Conservation (phyloP, 805 yeast genomes). For the Debaryomyces tyrocola region DNA sequence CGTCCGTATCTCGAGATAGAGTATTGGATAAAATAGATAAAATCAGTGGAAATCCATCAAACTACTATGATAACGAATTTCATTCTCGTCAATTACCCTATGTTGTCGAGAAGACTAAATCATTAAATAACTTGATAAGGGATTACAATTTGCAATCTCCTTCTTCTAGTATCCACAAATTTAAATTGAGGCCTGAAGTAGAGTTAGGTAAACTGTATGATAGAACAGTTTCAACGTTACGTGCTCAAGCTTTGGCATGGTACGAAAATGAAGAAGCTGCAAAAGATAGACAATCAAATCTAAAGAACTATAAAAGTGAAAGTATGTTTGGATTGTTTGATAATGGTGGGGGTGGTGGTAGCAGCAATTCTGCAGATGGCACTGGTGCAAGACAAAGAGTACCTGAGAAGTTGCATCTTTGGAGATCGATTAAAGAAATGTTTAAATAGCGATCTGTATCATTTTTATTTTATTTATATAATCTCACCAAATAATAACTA, state of each 20-base stretch:
- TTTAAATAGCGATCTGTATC: constrained; percentile 13
- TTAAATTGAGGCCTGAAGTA: constrained; percentile 27
- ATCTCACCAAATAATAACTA: constrained; percentile 2
- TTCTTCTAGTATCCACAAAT: constrained; percentile 34
- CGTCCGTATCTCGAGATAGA: not conserved
- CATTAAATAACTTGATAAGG: constrained; percentile 26
- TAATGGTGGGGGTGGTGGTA: constrained; percentile 9
- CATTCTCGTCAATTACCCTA: constrained; percentile 12
- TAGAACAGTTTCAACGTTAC: constrained; percentile 14
- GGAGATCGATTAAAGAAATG: constrained; percentile 31
- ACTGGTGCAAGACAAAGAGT: constrained; percentile 13
- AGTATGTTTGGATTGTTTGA: constrained; percentile 8
- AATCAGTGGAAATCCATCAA: not conserved
- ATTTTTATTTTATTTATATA: not conserved
- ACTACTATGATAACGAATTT: constrained; percentile 1
- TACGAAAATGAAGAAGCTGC: constrained; percentile 10
- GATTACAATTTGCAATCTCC: constrained; percentile 42
- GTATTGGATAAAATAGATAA: not conserved
- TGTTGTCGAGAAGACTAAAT: constrained; percentile 19
- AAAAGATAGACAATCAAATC: not conserved
- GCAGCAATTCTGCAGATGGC: constrained; percentile 1
- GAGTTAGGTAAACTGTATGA: constrained; percentile 25
- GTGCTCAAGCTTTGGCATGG: constrained; percentile 14
- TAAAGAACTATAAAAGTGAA: constrained; percentile 1
- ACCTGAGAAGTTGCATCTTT: constrained; percentile 20